phyloP scores from a whole-genome alignment of 306 rosid genomes.

The Sophora flavescens region DNA sequence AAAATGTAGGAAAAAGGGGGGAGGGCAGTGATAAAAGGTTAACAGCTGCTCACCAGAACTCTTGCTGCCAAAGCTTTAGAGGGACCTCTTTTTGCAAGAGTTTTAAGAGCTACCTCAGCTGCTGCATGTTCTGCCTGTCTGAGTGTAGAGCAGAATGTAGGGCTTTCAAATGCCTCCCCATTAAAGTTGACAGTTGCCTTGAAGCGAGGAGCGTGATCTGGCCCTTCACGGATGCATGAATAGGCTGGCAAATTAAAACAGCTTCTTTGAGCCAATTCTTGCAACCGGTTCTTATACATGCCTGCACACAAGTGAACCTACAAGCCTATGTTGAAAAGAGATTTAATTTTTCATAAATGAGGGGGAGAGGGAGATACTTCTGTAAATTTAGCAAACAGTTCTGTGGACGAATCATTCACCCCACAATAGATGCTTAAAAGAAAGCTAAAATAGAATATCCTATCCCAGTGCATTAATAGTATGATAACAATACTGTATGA shows the following conservation, averaged over 20 bases:
- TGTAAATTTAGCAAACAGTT: conserved; percentile 23
- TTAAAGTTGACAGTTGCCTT: conserved; percentile 86
- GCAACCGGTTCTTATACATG: conserved; percentile 80
- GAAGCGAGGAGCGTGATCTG: conserved; percentile 91
- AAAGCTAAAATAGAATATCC: neutral
- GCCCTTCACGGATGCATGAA: conserved; percentile 91
- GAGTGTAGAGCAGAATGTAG: conserved; percentile 77
- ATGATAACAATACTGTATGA: neutral
- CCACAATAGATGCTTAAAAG: conserved; percentile 5
- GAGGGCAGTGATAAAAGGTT: neutral
- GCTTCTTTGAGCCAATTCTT: conserved; percentile 94
- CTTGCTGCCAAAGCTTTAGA: conserved; percentile 86
- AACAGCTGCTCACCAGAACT: conserved; percentile 67
- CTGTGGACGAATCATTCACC: conserved; percentile 8
- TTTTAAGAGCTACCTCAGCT: conserved; percentile 80
- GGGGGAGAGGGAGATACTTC: conserved; percentile 14
- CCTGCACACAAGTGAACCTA: conserved; percentile 53
- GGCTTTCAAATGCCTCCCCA: conserved; percentile 88
- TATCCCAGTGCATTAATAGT: neutral
- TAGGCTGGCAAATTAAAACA: conserved; percentile 89
- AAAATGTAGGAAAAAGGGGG: conserved; percentile 11
- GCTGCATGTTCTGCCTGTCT: conserved; percentile 92
- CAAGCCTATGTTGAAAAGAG: neutral
- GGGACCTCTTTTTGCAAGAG: conserved; percentile 78
- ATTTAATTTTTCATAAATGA: neutral